phyloP scores from a whole-genome alignment of 257 asterid species.

The Nicotiana paniculata region DNA sequence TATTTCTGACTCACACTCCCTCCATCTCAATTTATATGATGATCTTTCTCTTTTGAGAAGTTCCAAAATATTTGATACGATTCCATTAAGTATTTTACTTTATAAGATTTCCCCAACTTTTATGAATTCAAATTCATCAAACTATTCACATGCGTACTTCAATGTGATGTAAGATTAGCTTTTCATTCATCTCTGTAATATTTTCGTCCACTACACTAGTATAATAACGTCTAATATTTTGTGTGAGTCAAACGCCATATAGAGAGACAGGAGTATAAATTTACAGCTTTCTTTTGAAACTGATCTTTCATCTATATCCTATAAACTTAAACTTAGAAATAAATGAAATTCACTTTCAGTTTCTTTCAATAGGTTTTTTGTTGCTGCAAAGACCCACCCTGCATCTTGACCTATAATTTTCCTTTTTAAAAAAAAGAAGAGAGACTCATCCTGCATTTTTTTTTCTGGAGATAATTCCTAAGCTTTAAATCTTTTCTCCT shows the following conservation, averaged over 20 bases:
- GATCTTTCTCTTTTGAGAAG: neutral
- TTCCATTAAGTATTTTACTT: neutral
- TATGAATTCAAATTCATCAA: neutral
- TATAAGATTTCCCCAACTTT: neutral
- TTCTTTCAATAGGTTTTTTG: neutral
- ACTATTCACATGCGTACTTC: neutral
- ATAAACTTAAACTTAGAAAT: neutral
- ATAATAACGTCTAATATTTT: neutral
- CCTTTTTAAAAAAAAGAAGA: neutral
- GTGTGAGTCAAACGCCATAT: neutral
- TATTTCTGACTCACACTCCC: neutral
- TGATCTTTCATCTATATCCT: neutral
- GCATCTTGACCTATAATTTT: neutral
- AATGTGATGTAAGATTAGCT: neutral
- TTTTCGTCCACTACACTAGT: neutral
- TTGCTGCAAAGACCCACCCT: neutral
- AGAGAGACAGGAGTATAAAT: neutral
- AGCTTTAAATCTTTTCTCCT: constrained; percentile 15
- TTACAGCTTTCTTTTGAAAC: neutral
- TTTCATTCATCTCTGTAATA: neutral
- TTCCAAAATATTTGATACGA: neutral
- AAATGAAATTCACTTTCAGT: neutral
- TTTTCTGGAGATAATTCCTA: neutral
- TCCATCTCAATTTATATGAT: neutral
- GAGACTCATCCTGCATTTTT: neutral